Evolutionary conservation across 23 red algal genomes (phyloP), one percentile per base, ranked within the genome.

Genomic region (Chondrus crispus): DNA sequence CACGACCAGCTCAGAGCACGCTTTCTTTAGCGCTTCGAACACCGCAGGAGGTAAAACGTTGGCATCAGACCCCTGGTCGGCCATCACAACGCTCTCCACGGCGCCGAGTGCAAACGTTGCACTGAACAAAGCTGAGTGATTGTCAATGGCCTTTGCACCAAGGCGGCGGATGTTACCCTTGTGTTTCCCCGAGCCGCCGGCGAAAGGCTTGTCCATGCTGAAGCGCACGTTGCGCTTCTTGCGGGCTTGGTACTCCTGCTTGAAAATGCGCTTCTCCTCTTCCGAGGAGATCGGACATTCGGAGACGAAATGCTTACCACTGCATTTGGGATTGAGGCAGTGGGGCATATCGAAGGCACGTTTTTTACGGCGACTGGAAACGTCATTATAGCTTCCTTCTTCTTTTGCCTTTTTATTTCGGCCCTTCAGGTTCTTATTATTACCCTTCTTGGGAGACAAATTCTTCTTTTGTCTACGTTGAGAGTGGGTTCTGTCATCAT

Each of bases 251-350:
- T 42, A 70, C 4, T 85, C 82, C 2, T 36, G 20, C 28, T 26
- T 3, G n/a, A 46, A 36, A 5, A 38, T 52, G 3, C 8, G 1
- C 43, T 51, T 73, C 4, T 88, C 43, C 38, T 47, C 42, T 30
- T 74, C 39, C 1, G 28, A 16, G 9, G 62, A 30, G 2, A 38
- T 60, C 2, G 19, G 13, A 47, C 62, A 88, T 20, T 88, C 29
- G 28, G 32, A 18, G 9, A 88, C 36, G 35, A 75, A 60, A 54
- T 57, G 64, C 12, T 45, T 2, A 11, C 43, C 84, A 7, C 46
- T 26, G 37, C 64, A 88, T 37, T 88, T 32, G 10, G 63, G 44
- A 24, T 88, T 88, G 5, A 74, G 66, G 39, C 84, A 88, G 41
- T 62, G 10, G 9, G 42, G 74, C 19, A 72, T 12, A 26, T 72